These are phyloP conservation scores for Mycena metata DNA, from an alignment of 768 basidiomycete genomes.

Conservation along the genomic window DNA sequence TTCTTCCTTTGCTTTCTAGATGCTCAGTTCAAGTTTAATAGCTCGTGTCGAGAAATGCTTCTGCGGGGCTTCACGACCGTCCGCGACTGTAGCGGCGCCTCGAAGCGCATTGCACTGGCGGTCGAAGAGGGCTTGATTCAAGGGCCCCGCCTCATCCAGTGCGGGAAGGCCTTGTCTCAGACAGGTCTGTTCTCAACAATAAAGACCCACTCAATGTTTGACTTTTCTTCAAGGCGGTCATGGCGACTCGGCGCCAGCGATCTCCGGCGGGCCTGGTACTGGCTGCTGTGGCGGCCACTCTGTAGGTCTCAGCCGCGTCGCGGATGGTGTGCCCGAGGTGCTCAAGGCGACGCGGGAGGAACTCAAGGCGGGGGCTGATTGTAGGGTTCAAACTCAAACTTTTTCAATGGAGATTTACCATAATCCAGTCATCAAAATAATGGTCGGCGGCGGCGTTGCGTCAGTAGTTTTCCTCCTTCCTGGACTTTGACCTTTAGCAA, in stretches of 20 bases:
- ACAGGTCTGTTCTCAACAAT: constrained; percentile 42
- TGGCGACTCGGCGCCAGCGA: constrained; percentile 47
- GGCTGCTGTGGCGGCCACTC: constrained; percentile 54
- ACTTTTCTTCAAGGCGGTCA: constrained; percentile 49
- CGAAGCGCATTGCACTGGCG: constrained; percentile 53
- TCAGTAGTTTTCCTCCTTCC: constrained; percentile 7
- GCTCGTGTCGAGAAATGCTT: constrained; percentile 50
- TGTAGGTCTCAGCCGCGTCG: constrained; percentile 46
- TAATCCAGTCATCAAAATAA: constrained; percentile 52
- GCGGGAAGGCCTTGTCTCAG: constrained; percentile 56
- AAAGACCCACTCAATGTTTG: not conserved
- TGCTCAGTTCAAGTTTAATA: not conserved
- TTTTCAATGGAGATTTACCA: not conserved
- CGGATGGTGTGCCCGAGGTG: constrained; percentile 55
- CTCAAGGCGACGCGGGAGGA: constrained; percentile 53
- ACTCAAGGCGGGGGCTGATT: constrained; percentile 56
- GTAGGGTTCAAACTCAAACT: constrained; percentile 21
- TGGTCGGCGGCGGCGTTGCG: constrained; percentile 58
- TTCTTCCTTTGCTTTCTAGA: constrained; percentile 11
- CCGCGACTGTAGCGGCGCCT: constrained; percentile 55
- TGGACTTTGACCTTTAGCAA: no score
- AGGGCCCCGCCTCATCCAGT: constrained; percentile 55
- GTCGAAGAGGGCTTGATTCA: constrained; percentile 53
- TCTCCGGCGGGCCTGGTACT: constrained; percentile 38
- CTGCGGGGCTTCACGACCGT: constrained; percentile 56